phyloP scores from a whole-genome alignment of 108 stramenopile species.

The Mediolabrus comicus region DNA sequence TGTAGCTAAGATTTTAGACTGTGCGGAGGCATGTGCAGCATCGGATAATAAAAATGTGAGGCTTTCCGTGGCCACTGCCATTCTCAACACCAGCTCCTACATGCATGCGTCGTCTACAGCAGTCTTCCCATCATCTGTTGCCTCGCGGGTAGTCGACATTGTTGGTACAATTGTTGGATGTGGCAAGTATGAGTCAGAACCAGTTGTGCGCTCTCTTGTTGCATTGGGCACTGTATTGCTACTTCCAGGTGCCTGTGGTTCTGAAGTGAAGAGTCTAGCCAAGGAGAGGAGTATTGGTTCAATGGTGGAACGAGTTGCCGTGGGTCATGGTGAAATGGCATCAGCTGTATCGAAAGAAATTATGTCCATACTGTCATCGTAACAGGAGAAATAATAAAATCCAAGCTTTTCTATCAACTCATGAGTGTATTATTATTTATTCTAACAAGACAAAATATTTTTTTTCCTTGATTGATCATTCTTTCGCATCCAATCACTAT shows the following conservation, averaged over 20 bases:
- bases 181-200: conserved; percentile 70
- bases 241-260: conserved; percentile 32
- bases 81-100: conserved; percentile 72
- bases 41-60: conserved; percentile 83
- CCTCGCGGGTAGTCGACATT: conserved; percentile 40
- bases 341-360: conserved; percentile 71
- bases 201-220: conserved; percentile 58
- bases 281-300: conserved; percentile 55
- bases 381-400: no score
- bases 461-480: no score
- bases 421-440: no score
- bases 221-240: conserved; percentile 72
- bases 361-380: conserved; percentile 27
- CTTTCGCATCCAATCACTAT: neutral
- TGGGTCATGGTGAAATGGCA: conserved; percentile 60
- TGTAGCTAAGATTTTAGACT: conserved; percentile 51
- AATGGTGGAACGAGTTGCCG: conserved; percentile 64
- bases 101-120: conserved; percentile 37
- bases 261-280: conserved; percentile 57
- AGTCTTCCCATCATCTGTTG: conserved; percentile 16
- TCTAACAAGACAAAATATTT: no score
- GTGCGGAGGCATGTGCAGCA: conserved; percentile 44
- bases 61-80: conserved; percentile 70
- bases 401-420: no score
- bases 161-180: conserved; percentile 51